Evolutionary conservation across 345 rosid species (phyloP).

Genomic region (Brassica incana): DNA sequence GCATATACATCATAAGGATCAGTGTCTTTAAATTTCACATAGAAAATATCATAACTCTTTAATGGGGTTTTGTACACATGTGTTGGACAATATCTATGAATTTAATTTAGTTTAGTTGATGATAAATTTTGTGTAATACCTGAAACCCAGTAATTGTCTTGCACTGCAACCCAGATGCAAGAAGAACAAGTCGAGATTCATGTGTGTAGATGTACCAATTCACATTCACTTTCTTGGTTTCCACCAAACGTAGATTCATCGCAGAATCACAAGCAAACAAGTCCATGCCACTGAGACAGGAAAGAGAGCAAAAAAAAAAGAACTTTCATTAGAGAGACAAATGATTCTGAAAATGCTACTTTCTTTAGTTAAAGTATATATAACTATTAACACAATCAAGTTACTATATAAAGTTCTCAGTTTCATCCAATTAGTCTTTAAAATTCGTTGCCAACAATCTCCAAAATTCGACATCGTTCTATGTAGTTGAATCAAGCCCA

Average conservation of each 20-base stretch:
- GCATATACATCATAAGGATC: conserved; percentile 15
- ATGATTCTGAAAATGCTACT: background rate
- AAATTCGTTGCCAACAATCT: conserved; percentile 12
- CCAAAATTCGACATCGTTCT: conserved; percentile 7
- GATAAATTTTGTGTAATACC: conserved; percentile 42
- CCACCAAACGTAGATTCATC: conserved; percentile 74
- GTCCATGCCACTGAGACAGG: conserved; percentile 77
- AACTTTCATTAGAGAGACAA: conserved; percentile 8
- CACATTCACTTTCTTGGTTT: conserved; percentile 67
- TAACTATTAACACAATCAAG: background rate
- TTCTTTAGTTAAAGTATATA: too few relatives aligned
- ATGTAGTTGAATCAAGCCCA: conserved; percentile 18
- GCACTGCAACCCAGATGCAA: conserved; percentile 99
- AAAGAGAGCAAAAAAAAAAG: conserved; percentile 1
- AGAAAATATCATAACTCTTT: background rate
- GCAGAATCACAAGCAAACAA: conserved; percentile 65
- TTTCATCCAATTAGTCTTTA: conserved; percentile 8
- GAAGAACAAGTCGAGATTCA: conserved; percentile 94
- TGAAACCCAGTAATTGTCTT: conserved; percentile 85
- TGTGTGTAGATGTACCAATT: conserved; percentile 92
- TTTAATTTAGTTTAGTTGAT: background rate
- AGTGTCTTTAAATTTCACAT: conserved; percentile 4
- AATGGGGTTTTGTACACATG: background rate
- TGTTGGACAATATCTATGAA: background rate
- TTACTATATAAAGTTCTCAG: background rate